Conservation (phyloP, 2,329 filamentous ascomycete species). For the Fusarium mangiferae region DNA sequence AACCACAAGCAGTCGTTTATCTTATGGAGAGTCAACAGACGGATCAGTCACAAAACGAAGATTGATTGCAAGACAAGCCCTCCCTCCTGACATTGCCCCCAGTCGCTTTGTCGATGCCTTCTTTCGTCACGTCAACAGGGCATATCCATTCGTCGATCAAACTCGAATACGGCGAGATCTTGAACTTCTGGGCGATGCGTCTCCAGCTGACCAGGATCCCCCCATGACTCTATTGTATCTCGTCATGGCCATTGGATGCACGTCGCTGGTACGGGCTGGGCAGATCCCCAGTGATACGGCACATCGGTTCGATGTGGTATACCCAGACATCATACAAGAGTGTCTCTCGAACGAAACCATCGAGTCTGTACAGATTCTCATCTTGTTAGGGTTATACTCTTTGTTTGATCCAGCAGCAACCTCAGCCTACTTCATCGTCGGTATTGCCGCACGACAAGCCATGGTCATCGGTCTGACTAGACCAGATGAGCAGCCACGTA, state of each 20-base stretch:
- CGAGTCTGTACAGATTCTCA: slow-evolving; percentile 54
- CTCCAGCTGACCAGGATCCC: slow-evolving; percentile 42
- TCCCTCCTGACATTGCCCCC: slow-evolving; percentile 42
- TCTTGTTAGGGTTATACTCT: slow-evolving; percentile 56
- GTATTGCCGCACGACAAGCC: slow-evolving; percentile 53
- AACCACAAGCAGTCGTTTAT: slow-evolving; percentile 35
- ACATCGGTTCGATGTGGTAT: slow-evolving; percentile 51
- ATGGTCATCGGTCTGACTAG: slow-evolving; percentile 52
- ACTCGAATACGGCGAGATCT: slow-evolving; percentile 49
- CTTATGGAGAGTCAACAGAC: slow-evolving; percentile 37
- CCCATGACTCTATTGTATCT: slow-evolving; percentile 52
- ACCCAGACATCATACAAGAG: slow-evolving; percentile 54
- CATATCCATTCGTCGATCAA: slow-evolving; percentile 57
- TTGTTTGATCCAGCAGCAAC: slow-evolving; percentile 54
- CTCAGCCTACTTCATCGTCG: slow-evolving; percentile 54
- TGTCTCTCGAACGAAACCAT: slow-evolving; percentile 51
- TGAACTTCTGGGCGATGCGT: slow-evolving; percentile 45
- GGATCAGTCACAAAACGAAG: slow-evolving; percentile 26
- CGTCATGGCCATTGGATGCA: slow-evolving; percentile 59
- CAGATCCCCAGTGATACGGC: slow-evolving; percentile 50
- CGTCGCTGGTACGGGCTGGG: slow-evolving; percentile 55
- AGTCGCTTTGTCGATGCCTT: slow-evolving; percentile 55
- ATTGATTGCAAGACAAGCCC: slow-evolving; percentile 29
- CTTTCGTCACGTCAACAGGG: slow-evolving; percentile 57
- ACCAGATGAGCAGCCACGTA: slow-evolving; percentile 42